Conservation (phyloP, 2,329 filamentous ascomycete species). For the Claviceps pazoutovae region DNA sequence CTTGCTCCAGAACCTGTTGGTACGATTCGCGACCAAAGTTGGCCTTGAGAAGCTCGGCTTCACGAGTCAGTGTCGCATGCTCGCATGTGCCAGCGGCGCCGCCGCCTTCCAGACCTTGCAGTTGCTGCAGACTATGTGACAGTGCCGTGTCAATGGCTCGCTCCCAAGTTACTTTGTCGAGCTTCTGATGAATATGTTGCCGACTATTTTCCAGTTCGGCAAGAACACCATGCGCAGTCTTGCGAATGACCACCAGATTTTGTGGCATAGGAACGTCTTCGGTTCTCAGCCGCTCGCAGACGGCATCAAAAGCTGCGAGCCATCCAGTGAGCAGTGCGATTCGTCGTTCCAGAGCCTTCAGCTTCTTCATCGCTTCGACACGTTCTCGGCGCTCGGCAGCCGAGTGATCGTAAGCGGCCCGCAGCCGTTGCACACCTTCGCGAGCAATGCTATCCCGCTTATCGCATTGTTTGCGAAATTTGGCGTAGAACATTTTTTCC, state of each 20-base stretch:
- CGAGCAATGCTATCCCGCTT: constrained; percentile 64
- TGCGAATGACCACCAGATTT: constrained; percentile 62
- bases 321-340: constrained; percentile 80
- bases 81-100: constrained; percentile 40
- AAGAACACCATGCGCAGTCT: constrained; percentile 77
- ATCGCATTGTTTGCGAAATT: constrained; percentile 81
- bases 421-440: constrained; percentile 69
- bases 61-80: constrained; percentile 56
- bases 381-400: constrained; percentile 65
- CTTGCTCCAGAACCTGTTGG: constrained; percentile 65
- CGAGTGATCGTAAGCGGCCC: constrained; percentile 72
- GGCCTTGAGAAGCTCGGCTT: constrained; percentile 74
- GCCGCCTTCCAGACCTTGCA: constrained; percentile 40
- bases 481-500: constrained; percentile 67
- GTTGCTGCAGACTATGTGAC: constrained; percentile 67
- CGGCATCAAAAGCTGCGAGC: constrained; percentile 79
- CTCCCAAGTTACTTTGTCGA: constrained; percentile 77
- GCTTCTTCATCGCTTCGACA: constrained; percentile 63
- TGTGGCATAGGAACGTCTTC: constrained; percentile 45
- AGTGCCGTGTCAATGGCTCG: constrained; percentile 75
- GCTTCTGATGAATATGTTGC: constrained; percentile 75
- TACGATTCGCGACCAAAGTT: constrained; percentile 72
- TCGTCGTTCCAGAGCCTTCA: constrained; percentile 69
- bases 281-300: constrained; percentile 49
- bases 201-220: constrained; percentile 80